Evolutionary conservation across 768 basidiomycete species (phyloP), one percentile per base, ranked within the genome.

Genomic region (Trametes cubensis): DNA sequence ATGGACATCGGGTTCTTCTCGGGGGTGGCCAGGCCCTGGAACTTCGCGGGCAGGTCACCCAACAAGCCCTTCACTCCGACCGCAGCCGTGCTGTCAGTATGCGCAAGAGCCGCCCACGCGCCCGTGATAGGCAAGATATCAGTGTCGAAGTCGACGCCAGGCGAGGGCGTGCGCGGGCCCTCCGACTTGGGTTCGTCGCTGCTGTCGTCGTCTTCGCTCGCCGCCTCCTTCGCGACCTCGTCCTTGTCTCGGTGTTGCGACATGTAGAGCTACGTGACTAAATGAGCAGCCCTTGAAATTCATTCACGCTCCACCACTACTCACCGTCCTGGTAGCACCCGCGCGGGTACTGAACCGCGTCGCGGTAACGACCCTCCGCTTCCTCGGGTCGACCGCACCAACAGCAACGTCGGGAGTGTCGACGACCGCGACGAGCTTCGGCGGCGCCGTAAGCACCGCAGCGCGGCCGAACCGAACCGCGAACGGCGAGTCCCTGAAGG

Each of bases 1-100:
- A 96, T 90, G 63, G 90, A 90, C 94, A 94, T 94, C 8, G 94
- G 94, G 68, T 95, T 94, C 83, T 94, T 92, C 75, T 90, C 94
- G 2, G 94, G 92, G 23, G 85, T 90, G 30, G 92, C 89, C 45
- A 96, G 80, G 2, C 92, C 92, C 20, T 79, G 71, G 67, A 93
- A 94, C 71, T 89, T 91, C 38, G 69, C 68, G 2, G 91, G 92
- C 14, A 91, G 71, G 18, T 76, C 66, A 0, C 91, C 87, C 44
- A 83, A 73, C 0, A 92, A 68, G 6, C 90, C 91, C 66, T 83
- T 85, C 14, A 84, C 76, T 4, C 74, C 75, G 6, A 70, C 73
- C 3, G 73, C 73, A n/a, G 74, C 64, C n/a, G 70, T 63, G 17
- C 66, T 63, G 26, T 74, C 73, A n/a, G 69, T 61, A 15, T 76